Conservation (phyloP, 2,329 filamentous ascomycete species). For the Dactylella cylindrospora region DNA sequence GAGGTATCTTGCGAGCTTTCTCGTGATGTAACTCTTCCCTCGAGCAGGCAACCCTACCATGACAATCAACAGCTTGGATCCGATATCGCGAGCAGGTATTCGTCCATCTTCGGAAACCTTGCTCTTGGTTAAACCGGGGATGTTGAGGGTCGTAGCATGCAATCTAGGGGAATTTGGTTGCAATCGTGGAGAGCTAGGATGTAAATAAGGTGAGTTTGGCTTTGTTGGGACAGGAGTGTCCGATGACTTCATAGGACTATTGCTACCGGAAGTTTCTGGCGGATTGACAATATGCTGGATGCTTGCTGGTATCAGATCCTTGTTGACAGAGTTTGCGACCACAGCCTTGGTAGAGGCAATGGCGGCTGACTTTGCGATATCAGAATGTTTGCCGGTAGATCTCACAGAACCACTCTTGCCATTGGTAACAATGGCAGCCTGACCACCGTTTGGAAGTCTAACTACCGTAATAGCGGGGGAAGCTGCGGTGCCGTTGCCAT, state of each 20-base stretch:
- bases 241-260: constrained; percentile 41
- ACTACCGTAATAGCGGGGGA: constrained; percentile 36
- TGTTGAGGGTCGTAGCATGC: constrained; percentile 43
- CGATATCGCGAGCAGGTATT: constrained; percentile 90
- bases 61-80: constrained; percentile 92
- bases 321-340: constrained; percentile 37
- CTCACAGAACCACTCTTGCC: constrained; percentile 20
- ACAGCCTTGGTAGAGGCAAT: constrained; percentile 43
- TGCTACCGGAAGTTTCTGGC: constrained; percentile 1
- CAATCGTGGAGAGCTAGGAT: too few relatives aligned
- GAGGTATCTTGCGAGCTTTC: constrained; percentile 92
- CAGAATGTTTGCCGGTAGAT: constrained; percentile 37
- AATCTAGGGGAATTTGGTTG: constrained; percentile 40
- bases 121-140: constrained; percentile 79
- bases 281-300: constrained; percentile 7
- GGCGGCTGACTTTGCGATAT: constrained; percentile 38
- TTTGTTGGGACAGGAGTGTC: constrained; percentile 27
- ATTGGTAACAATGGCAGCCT: neutral
- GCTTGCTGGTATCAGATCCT: constrained; percentile 35
- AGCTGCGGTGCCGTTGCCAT: constrained; percentile 1
- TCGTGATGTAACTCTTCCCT: constrained; percentile 98
- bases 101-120: constrained; percentile 93
- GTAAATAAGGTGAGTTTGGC: too few relatives aligned
- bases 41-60: constrained; percentile 96
- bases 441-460: constrained; percentile 15